phyloP scores from a whole-genome alignment of 1,284 basidiomycete genomes.

The Dichomitus squalens region DNA sequence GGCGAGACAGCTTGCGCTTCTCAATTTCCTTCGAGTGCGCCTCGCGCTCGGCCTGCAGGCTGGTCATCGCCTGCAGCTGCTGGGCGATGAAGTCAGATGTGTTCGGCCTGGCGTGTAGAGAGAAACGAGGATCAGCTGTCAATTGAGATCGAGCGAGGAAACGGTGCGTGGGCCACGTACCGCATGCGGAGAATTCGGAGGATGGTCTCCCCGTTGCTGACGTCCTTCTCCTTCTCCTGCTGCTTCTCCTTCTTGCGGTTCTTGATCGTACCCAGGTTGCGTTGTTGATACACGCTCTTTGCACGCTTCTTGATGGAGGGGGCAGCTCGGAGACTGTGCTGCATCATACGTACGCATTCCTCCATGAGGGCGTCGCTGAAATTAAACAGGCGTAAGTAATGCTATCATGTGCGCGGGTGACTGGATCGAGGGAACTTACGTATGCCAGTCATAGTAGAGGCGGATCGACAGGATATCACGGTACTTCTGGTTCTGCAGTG shows the following conservation, averaged over 20 bases:
- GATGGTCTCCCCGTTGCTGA: conserved; percentile 83
- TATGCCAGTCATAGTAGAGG: conserved; percentile 93
- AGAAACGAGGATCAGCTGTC: background rate
- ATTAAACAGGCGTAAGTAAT: background rate
- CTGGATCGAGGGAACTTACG: conserved; percentile 56
- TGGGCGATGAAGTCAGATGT: conserved; percentile 90
- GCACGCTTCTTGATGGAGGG: conserved; percentile 84
- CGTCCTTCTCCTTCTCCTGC: conserved; percentile 62
- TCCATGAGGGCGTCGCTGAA: conserved; percentile 89
- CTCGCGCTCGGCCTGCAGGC: conserved; percentile 75
- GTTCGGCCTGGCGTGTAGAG: conserved; percentile 54
- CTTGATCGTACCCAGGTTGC: conserved; percentile 95
- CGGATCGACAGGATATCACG: conserved; percentile 89
- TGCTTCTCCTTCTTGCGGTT: conserved; percentile 93
- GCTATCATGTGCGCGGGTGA: conserved; percentile 5
- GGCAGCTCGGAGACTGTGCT: conserved; percentile 72
- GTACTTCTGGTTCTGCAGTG: conserved; percentile 96
- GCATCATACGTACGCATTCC: conserved; percentile 94
- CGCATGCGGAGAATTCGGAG: conserved; percentile 93
- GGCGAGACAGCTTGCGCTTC: conserved; percentile 49
- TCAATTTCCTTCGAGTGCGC: conserved; percentile 58
- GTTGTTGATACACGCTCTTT: conserved; percentile 89
- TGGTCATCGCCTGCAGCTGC: conserved; percentile 78
- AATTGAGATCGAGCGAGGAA: background rate
- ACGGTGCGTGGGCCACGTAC: conserved; percentile 46